phyloP scores from a whole-genome alignment of 75 land plant species.

The Pinus tabuliformis region DNA sequence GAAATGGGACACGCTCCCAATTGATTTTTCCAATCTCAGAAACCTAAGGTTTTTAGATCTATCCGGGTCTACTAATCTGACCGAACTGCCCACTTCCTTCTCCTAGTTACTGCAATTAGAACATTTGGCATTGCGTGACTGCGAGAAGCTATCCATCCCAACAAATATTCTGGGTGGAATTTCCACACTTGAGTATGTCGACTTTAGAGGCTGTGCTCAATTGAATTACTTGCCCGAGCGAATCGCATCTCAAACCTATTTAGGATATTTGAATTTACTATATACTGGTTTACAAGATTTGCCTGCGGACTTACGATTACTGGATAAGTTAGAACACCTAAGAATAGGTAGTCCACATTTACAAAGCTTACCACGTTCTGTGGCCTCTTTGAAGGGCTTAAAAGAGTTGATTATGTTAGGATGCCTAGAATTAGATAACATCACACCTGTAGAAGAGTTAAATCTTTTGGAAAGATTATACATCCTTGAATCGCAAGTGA shows the following conservation, averaged over 20 bases:
- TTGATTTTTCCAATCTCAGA: neutral
- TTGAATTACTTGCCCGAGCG: neutral
- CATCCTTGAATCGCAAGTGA: neutral
- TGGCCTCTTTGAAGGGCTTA: too few relatives aligned
- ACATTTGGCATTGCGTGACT: neutral
- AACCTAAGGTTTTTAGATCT: neutral
- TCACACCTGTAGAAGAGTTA: neutral
- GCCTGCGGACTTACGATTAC: too few relatives aligned
- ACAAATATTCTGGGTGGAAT: neutral
- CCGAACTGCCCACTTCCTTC: neutral
- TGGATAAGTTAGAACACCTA: too few relatives aligned
- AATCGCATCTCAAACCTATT: neutral
- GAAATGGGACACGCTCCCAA: neutral
- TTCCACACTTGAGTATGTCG: neutral
- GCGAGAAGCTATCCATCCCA: neutral
- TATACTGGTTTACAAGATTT: neutral
- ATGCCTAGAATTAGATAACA: neutral
- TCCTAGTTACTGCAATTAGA: neutral
- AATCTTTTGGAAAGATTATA: neutral
- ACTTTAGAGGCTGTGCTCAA: neutral
- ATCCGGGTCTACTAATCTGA: neutral
- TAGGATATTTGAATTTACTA: neutral
- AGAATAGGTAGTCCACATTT: too few relatives aligned
- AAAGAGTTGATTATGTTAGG: too few relatives aligned
- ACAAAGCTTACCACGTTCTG: too few relatives aligned